Conservation (phyloP, 352 stramenopile genomes). For the Pseudoperonospora humuli region DNA sequence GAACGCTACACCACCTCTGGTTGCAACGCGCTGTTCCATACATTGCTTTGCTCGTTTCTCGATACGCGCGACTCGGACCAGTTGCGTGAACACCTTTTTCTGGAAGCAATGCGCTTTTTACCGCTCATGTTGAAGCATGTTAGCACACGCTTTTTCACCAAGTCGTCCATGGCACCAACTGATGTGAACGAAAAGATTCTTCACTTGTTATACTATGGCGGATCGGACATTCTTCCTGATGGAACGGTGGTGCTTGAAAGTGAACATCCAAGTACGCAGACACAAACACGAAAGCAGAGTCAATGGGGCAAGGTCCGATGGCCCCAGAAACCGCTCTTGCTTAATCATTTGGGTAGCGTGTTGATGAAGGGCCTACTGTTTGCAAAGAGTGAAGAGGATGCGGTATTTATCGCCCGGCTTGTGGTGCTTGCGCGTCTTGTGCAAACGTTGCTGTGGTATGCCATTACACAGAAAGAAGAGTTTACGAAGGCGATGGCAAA, state of each 20-base stretch:
- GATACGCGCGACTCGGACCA: constrained; percentile 50
- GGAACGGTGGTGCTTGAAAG: constrained; percentile 65
- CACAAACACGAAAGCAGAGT: constrained; percentile 81
- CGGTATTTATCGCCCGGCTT: constrained; percentile 50
- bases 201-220: constrained; percentile 64
- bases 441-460: constrained; percentile 73
- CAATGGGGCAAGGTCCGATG: constrained; percentile 77
- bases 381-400: constrained; percentile 43
- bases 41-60: constrained; percentile 68
- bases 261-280: constrained; percentile 75
- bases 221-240: constrained; percentile 58
- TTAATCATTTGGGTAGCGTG: constrained; percentile 66
- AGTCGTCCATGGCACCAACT: constrained; percentile 14
- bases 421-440: constrained; percentile 64
- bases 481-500: constrained; percentile 60
- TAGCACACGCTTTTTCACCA: constrained; percentile 15
- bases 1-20: constrained; percentile 71
- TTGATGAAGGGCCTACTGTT: constrained; percentile 66
- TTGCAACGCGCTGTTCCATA: constrained; percentile 75
- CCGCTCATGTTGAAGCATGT: constrained; percentile 66
- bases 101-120: constrained; percentile 68
- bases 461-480: constrained; percentile 45
- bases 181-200: constrained; percentile 39
- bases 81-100: constrained; percentile 52
- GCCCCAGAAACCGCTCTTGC: constrained; percentile 64